These are phyloP conservation scores for Phytophthora sp. DNA, from an alignment of 352 stramenopile species.

Conservation along the genomic window DNA sequence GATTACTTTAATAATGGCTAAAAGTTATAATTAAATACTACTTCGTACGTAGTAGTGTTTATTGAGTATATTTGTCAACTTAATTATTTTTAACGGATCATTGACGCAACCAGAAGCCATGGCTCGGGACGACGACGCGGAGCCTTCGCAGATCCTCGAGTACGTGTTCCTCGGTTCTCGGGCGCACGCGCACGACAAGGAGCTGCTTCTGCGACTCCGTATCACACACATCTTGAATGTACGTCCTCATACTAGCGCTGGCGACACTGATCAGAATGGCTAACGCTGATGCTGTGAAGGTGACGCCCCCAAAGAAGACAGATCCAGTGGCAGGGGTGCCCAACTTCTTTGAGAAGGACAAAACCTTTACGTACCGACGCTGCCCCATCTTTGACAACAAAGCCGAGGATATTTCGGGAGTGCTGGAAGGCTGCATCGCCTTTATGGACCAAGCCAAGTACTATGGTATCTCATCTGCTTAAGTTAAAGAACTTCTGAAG, in stretches of 20 bases:
- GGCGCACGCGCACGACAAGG: slow-evolving; percentile 67
- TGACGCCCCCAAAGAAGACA: slow-evolving; percentile 76
- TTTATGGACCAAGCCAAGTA: slow-evolving; percentile 93
- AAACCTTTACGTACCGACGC: slow-evolving; percentile 75
- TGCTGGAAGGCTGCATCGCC: slow-evolving; percentile 82
- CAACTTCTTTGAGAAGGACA: slow-evolving; percentile 93
- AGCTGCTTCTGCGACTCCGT: slow-evolving; percentile 57
- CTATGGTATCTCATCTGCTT: slow-evolving; percentile 70
- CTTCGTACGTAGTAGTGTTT: too few species aligned
- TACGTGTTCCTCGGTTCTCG: slow-evolving; percentile 79
- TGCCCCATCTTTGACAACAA: slow-evolving; percentile 92
- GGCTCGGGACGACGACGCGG: slow-evolving; percentile 29
- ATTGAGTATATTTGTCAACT: too few species aligned
- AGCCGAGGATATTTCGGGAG: slow-evolving; percentile 84
- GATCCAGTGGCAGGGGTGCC: slow-evolving; percentile 87
- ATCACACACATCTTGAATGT: slow-evolving; percentile 90
- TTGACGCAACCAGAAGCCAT: slow-evolving; percentile 2
- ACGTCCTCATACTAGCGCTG: neutral
- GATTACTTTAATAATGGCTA: too few species aligned
- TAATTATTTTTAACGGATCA: too few species aligned
- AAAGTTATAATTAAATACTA: too few species aligned
- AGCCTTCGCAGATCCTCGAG: slow-evolving; percentile 68
- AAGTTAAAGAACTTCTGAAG: neutral
- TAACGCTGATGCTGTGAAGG: slow-evolving; percentile 39
- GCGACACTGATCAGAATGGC: too few species aligned